Base-by-base conservation (phyloP, 495 filamentous ascomycete species). In the Staphylotrichum longicolle region DNA sequence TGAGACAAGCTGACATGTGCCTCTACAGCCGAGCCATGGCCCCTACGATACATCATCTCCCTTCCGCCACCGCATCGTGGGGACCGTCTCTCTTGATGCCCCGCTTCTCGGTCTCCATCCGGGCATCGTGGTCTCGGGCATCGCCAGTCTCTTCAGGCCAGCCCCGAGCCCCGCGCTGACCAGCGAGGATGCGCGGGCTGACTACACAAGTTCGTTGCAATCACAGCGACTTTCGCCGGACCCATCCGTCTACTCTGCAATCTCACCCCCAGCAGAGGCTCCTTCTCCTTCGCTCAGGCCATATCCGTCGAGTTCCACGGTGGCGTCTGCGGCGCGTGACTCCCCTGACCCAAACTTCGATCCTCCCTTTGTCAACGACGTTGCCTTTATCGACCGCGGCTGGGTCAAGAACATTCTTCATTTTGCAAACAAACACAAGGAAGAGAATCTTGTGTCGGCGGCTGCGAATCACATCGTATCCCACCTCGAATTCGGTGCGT, bases 91-190 rank as follows among this genome's bases (percentile, higher is more conserved):
- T 54, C 88, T 96, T 57, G 93, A 98, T 72, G 88, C 88, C 0
- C 93, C 93, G 0, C 88, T 94, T 49, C 78, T 96, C 3, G 93
- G 93, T 0, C 87, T 98, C 63, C 91, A 98, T 73, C 91, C 92
- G 0, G 89, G 93, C 2, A 85, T 98, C 27, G 83, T 98, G 12
- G 80, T 85, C 3, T 87, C 88, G 20, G 92, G 93, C 3, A 82
- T 96, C 27, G 78, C 83, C 3, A 91, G 90, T 66, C 77, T 95
- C 8, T 92, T 96, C 69, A 82, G 82, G 20, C 81, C 83, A 10
- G 80, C 84, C 46, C 70, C 82, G 51, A 71, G 75, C 58, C 65
- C 74, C 1, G 66, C 76, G 30, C 58, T 54, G 3, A 40, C 59
- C n/a, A 63, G 64, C 35, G 66, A 34, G 40, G 57, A 9, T 20